phyloP scores from a whole-genome alignment of 2,329 filamentous ascomycete species.

The Aureobasidium sp. region DNA sequence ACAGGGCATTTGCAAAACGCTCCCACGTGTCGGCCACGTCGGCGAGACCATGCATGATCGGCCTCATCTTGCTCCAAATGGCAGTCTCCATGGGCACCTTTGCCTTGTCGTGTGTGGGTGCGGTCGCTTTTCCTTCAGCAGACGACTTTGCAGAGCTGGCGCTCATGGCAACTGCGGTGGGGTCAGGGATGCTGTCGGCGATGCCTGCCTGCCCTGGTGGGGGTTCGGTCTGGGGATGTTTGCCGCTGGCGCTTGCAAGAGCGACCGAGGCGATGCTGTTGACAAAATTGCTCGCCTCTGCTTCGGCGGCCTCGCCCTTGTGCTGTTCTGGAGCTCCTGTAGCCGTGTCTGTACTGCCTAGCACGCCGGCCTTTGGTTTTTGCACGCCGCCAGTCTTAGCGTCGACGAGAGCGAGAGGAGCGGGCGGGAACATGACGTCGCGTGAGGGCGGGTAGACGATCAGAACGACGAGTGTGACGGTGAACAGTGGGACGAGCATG shows the following conservation, averaged over 20 bases:
- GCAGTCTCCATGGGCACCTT: slow-evolving; percentile 69
- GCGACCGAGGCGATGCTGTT: slow-evolving; percentile 64
- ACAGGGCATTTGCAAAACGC: slow-evolving; percentile 50
- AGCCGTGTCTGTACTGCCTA: slow-evolving; percentile 67
- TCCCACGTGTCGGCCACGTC: slow-evolving; percentile 57
- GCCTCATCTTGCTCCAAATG: slow-evolving; percentile 69
- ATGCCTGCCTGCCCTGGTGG: slow-evolving; percentile 32
- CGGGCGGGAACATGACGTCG: slow-evolving; percentile 62
- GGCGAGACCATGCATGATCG: slow-evolving; percentile 58
- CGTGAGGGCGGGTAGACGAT: slow-evolving; percentile 59
- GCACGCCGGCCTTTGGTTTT: slow-evolving; percentile 65
- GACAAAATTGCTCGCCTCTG: slow-evolving; percentile 74
- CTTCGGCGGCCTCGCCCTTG: slow-evolving; percentile 74
- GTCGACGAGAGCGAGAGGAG: slow-evolving; percentile 65
- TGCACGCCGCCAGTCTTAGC: slow-evolving; percentile 64
- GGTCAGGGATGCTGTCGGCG: slow-evolving; percentile 52
- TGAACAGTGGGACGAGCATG: slow-evolving; percentile 55
- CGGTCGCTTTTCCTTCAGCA: slow-evolving; percentile 43
- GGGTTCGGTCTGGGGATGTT: slow-evolving; percentile 61
- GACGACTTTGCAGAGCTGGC: slow-evolving; percentile 48
- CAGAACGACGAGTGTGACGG: slow-evolving; percentile 53
- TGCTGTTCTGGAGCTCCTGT: slow-evolving; percentile 78
- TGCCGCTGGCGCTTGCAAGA: slow-evolving; percentile 66
- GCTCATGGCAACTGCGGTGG: slow-evolving; percentile 46
- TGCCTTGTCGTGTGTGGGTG: slow-evolving; percentile 59